Evolutionary conservation across 2,329 filamentous ascomycete genomes (phyloP).

Genomic region (Botrytis squamosa): DNA sequence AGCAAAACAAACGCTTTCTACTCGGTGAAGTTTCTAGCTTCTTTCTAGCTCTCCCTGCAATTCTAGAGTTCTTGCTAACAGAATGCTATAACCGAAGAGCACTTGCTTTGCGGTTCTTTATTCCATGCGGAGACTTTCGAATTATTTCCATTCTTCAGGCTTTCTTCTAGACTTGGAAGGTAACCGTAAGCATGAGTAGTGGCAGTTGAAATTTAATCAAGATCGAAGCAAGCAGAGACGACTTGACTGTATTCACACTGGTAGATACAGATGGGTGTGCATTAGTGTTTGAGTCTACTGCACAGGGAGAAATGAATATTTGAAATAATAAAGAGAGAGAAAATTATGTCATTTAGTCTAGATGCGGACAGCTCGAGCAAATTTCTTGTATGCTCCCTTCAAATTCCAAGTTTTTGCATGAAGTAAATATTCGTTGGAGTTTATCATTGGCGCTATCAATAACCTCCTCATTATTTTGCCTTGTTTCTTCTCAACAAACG

Average conservation of each 20-base stretch:
- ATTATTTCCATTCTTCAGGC: neutral
- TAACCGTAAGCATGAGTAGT: neutral
- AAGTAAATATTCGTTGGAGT: neutral
- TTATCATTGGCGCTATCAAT: neutral
- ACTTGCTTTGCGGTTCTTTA: neutral
- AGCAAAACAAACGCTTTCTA: slow-evolving; percentile 6
- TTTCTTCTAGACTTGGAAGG: neutral
- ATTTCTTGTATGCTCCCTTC: neutral
- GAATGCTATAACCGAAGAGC: neutral
- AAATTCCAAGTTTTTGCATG: neutral
- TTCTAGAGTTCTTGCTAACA: neutral
- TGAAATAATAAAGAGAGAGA: neutral
- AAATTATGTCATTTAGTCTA: neutral
- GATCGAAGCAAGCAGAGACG: neutral
- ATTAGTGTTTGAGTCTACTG: neutral
- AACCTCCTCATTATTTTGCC: neutral
- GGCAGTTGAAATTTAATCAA: slow-evolving; percentile 5
- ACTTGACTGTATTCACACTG: neutral
- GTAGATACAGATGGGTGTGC: neutral
- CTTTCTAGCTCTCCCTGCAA: neutral
- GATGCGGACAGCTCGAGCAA: neutral
- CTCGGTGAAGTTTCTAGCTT: neutral
- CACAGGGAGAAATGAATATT: neutral
- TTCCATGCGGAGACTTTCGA: neutral
- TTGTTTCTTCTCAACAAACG: neutral